Evolutionary conservation across 768 basidiomycete genomes (phyloP).

Genomic region (Russula vinacea): DNA sequence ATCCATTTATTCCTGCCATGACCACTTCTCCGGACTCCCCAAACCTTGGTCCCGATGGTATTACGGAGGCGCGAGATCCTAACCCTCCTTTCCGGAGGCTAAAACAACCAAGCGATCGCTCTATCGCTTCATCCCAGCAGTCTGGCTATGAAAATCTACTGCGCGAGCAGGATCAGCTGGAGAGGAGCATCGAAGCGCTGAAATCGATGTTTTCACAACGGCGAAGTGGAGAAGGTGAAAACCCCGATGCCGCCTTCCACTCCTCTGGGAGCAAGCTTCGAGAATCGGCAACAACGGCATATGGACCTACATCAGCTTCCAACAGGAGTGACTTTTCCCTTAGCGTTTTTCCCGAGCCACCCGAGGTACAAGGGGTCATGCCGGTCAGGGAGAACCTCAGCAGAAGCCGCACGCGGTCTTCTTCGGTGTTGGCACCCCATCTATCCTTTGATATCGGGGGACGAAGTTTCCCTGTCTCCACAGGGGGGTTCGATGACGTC

Average conservation of each 20-base stretch:
- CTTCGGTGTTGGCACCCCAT: slow-evolving; percentile 22
- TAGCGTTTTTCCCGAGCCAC: slow-evolving; percentile 67
- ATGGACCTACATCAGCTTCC: slow-evolving; percentile 29
- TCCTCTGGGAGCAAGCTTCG: not conserved
- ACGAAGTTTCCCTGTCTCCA: slow-evolving; percentile 29
- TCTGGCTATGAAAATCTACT: slow-evolving; percentile 43
- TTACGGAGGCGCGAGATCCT: not conserved
- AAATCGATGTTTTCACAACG: slow-evolving; percentile 39
- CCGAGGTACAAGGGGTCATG: slow-evolving; percentile 35
- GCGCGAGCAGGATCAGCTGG: slow-evolving; percentile 61
- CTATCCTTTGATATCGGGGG: slow-evolving; percentile 33
- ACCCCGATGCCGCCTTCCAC: not conserved
- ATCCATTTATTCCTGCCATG: not conserved
- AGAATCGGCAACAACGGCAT: slow-evolving; percentile 20
- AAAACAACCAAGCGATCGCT: not conserved
- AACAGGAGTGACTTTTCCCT: slow-evolving; percentile 57
- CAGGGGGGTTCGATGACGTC: slow-evolving; percentile 13
- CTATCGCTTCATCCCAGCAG: slow-evolving; percentile 30
- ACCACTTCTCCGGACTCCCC: slow-evolving; percentile 15
- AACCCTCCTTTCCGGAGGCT: not conserved
- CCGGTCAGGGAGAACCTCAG: not conserved
- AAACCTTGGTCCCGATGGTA: slow-evolving; percentile 6
- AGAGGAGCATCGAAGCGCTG: slow-evolving; percentile 59
- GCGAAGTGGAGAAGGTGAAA: not conserved
- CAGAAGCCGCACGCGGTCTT: not conserved